These are phyloP conservation scores for Brettanomyces nanus DNA, from an alignment of 805 yeast species.

Conservation along the genomic window DNA sequence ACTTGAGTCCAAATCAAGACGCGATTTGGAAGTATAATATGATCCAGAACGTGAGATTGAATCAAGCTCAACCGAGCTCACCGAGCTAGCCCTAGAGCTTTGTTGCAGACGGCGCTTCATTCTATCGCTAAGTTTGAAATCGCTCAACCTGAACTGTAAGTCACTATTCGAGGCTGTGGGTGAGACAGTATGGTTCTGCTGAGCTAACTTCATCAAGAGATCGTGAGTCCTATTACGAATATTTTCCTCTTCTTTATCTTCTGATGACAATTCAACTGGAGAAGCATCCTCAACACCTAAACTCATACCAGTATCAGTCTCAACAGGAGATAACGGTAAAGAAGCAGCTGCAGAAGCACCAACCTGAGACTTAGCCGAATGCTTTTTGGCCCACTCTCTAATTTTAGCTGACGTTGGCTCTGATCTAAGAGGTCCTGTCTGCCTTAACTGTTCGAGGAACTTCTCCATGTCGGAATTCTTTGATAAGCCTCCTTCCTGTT, in stretches of 20 bases:
- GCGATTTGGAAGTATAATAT: background rate
- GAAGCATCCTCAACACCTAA: constrained; percentile 3
- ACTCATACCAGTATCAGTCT: background rate
- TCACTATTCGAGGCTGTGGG: constrained; percentile 8
- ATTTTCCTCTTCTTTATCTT: constrained; percentile 14
- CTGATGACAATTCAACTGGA: constrained; percentile 7
- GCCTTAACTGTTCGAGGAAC: constrained; percentile 75
- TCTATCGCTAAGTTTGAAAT: constrained; percentile 23
- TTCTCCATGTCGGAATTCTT: constrained; percentile 63
- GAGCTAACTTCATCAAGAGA: constrained; percentile 19
- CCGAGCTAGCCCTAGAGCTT: constrained; percentile 4
- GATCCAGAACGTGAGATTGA: constrained; percentile 18
- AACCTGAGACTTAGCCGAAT: constrained; percentile 16
- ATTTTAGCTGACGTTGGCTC: constrained; percentile 77
- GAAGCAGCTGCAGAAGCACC: constrained; percentile 1
- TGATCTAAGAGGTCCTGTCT: constrained; percentile 71
- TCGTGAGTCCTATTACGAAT: constrained; percentile 22
- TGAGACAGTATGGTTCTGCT: constrained; percentile 4
- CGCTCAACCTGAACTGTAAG: constrained; percentile 16
- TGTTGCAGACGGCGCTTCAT: constrained; percentile 22
- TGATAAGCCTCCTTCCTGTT: constrained; percentile 29
- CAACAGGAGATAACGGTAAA: background rate
- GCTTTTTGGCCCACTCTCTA: constrained; percentile 67
- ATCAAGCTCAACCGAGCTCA: constrained; percentile 13
- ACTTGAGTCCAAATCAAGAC: constrained; percentile 9